Evolutionary conservation across 177 flowering plant species (phyloP).

Genomic region (Telopea speciosissima): DNA sequence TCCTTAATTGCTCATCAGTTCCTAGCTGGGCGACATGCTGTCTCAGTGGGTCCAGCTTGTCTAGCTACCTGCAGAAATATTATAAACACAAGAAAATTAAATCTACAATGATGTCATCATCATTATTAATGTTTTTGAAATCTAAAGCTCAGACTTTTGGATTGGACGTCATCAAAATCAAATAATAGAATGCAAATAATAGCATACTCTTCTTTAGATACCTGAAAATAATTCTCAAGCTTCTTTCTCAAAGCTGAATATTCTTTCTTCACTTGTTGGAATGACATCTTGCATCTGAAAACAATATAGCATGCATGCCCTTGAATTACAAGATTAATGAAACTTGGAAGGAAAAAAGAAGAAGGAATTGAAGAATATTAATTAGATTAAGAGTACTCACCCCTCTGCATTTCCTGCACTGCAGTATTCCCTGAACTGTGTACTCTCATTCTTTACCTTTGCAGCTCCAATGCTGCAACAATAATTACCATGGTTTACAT

Average conservation of each 20-base stretch:
- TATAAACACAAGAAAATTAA: not conserved
- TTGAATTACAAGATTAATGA: not conserved
- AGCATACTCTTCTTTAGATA: constrained; percentile 5
- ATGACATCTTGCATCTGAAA: constrained; percentile 42
- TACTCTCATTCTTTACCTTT: constrained; percentile 64
- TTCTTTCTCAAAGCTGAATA: constrained; percentile 37
- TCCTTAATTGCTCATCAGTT: too few relatives aligned
- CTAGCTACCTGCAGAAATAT: not conserved
- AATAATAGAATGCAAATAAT: too few relatives aligned
- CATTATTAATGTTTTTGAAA: too few relatives aligned
- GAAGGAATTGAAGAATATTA: not conserved
- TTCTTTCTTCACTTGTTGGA: constrained; percentile 54
- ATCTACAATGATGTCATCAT: not conserved
- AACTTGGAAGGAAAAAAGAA: too few relatives aligned
- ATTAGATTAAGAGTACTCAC: constrained; percentile 25
- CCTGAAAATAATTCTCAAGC: constrained; percentile 67
- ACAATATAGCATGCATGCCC: too few relatives aligned
- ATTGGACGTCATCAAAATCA: too few relatives aligned
- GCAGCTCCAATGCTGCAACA: constrained; percentile 82
- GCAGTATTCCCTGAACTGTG: constrained; percentile 60
- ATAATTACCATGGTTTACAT: not conserved
- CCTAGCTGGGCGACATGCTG: not conserved
- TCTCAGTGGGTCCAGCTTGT: not conserved
- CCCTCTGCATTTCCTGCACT: constrained; percentile 62
- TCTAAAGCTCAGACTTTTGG: too few relatives aligned